Evolutionary conservation across 441 rosid species (phyloP), one percentile per base, ranked within the genome.

Genomic region (Biscutella laevigata): DNA sequence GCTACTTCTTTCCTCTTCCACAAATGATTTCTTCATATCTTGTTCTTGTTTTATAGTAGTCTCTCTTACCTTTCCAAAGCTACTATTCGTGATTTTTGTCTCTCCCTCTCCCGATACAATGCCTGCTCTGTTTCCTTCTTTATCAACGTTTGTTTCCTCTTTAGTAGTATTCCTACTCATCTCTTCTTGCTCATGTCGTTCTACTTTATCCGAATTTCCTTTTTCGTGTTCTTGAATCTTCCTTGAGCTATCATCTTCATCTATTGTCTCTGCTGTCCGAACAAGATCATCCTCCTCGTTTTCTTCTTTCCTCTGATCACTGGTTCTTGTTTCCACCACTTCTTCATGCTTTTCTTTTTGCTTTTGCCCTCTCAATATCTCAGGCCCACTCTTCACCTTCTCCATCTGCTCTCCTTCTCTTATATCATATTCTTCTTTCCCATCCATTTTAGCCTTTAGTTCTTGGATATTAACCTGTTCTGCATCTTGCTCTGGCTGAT

Each of bases 391-490:
- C 48, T 15, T 15, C 0, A 20, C 5, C 15, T 14, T 53, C 15
- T 43, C 11, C 1, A 7, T 62, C 11, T 53, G 4, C 27, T 35
- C 40, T 36, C 10, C 20, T n/a, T 24, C 21, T 40, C 27, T 7
- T 14, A 14, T 4, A 47, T 5, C 6, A 38, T 21, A 4, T 34
- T 57, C 61, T 50, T 47, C 44, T 10, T 14, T 3, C 9, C 0
- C 8, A 0, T 20, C 32, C 19, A 9, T 59, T 13, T 58, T 7
- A 3, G 19, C 57, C 1, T 27, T 45, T 29, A 13, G 52, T 43
- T 61, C 68, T 27, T 54, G 17, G 17, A 56, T 59, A 13, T 42
- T 61, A 4, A 49, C 67, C 27, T 42, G 62, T 29, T 42, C 52
- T 45, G 17, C n/a, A 47, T 29, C 17, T 4, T 3, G 17, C 4